Evolutionary conservation across 345 rosid genomes (phyloP).

Genomic region (Chamaenerion angustifolium): DNA sequence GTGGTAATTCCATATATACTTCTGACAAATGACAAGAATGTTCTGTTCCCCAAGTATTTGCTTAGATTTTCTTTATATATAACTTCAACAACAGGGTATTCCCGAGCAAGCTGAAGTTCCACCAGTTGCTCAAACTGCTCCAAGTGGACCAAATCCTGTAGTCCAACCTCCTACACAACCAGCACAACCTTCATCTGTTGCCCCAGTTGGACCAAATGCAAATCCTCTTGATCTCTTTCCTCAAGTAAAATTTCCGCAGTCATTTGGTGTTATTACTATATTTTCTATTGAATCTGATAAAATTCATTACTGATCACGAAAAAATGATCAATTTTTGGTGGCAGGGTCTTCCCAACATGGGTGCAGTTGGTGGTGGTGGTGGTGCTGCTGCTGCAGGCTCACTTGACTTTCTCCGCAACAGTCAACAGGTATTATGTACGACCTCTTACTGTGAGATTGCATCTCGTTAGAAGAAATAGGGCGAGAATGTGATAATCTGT

Average conservation of each 20-base stretch:
- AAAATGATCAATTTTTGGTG: background rate
- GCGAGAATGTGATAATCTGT: too few species aligned
- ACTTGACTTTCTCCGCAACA: slow-evolving; percentile 74
- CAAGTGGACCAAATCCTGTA: slow-evolving; percentile 31
- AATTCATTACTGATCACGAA: too few species aligned
- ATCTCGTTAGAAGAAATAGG: background rate
- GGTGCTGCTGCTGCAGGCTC: slow-evolving; percentile 44
- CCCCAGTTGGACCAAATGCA: slow-evolving; percentile 66
- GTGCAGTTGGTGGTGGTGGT: slow-evolving; percentile 20
- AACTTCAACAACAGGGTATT: slow-evolving; percentile 30
- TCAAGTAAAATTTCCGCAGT: slow-evolving; percentile 29
- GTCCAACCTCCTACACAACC: slow-evolving; percentile 18
- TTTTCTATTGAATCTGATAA: too few species aligned
- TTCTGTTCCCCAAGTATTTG: background rate
- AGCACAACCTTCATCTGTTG: slow-evolving; percentile 29
- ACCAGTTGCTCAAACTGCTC: slow-evolving; percentile 28
- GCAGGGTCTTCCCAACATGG: slow-evolving; percentile 80
- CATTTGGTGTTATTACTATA: too few species aligned
- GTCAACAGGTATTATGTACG: slow-evolving; percentile 48
- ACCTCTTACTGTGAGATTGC: slow-evolving; percentile 2
- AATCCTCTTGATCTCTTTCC: slow-evolving; percentile 82
- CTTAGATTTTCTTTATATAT: background rate
- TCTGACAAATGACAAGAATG: too few species aligned
- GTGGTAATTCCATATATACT: too few species aligned
- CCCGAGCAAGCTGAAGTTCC: slow-evolving; percentile 64